Percentiles rank a stretch among this genome's conserved stretches.
These are phyloP conservation scores for Toxoplasma gondii DNA, from an alignment of 169 alveolate species.

Conservation along the genomic window DNA sequence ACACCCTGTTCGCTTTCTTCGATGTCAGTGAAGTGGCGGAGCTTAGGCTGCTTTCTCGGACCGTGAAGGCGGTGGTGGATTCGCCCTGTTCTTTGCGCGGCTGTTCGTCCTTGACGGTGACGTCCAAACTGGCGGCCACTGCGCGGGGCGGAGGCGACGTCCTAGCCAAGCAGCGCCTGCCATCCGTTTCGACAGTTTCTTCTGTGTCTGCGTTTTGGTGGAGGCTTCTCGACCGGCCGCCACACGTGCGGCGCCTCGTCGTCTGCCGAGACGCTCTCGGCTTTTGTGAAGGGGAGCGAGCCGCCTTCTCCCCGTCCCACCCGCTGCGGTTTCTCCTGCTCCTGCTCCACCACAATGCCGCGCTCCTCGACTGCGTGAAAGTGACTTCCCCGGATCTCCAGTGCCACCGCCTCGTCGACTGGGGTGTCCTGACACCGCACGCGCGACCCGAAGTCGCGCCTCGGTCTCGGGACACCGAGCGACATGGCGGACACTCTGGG, in stretches of 20 bases:
- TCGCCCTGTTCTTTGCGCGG: background rate
- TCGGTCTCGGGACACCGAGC: too few relatives aligned
- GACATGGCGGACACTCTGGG: too few relatives aligned
- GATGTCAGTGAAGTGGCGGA: background rate
- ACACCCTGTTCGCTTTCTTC: background rate
- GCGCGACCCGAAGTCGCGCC: background rate
- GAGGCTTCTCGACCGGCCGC: background rate
- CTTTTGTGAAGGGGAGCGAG: background rate
- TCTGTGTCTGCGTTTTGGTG: slow-evolving; percentile 15
- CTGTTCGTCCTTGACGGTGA: background rate
- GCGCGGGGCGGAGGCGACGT: background rate
- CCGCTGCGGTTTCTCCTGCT: background rate
- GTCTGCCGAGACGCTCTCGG: background rate
- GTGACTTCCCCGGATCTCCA: slow-evolving; percentile 32
- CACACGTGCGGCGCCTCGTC: slow-evolving; percentile 15
- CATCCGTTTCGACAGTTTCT: background rate
- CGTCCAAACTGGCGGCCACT: background rate
- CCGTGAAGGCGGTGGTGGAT: background rate
- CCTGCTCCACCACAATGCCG: background rate
- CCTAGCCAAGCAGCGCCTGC: background rate
- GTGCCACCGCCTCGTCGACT: slow-evolving; percentile 12
- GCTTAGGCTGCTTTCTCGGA: background rate
- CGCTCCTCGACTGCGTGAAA: background rate
- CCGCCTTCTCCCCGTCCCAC: background rate
- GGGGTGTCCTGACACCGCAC: background rate